Percentiles rank a stretch among this genome's conserved stretches.
Evolutionary conservation across 768 basidiomycete species (phyloP).

Genomic region (Kwoniella sp.): DNA sequence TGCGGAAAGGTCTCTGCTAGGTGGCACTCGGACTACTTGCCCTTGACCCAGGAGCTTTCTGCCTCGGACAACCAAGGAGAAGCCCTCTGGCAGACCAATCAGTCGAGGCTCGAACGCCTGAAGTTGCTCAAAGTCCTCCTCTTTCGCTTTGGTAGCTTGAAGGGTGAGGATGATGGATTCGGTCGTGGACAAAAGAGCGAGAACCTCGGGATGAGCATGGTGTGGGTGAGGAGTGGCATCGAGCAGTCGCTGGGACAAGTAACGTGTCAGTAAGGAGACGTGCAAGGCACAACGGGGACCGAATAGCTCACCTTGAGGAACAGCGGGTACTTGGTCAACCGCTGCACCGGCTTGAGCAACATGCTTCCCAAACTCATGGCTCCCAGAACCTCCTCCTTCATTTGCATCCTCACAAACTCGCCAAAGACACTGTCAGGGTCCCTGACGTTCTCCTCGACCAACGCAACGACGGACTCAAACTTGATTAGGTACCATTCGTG

Average conservation of each 20-base stretch:
- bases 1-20: constrained; percentile 11
- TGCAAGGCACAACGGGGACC: too few relatives aligned
- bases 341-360: constrained; percentile 72
- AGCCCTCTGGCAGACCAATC: constrained; percentile 63
- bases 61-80: constrained; percentile 67
- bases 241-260: constrained; percentile 63
- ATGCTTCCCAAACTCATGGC: constrained; percentile 70
- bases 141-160: constrained; percentile 79
- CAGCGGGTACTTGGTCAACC: constrained; percentile 70
- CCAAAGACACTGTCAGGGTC: constrained; percentile 73
- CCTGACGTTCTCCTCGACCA: constrained; percentile 61
- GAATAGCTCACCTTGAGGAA: constrained; percentile 67
- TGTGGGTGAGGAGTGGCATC: constrained; percentile 71
- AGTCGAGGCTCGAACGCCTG: constrained; percentile 66
- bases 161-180: constrained; percentile 74
- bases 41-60: constrained; percentile 75
- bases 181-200: constrained; percentile 66
- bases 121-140: constrained; percentile 79
- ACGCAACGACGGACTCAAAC: constrained; percentile 64
- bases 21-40: constrained; percentile 59
- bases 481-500: constrained; percentile 84
- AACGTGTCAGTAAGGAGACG: too few relatives aligned
- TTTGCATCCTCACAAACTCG: constrained; percentile 72
- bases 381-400: constrained; percentile 60
- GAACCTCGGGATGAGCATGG: constrained; percentile 68